Percentiles rank a stretch among this genome's conserved stretches.
These are phyloP conservation scores for Pilaira anomala DNA, from an alignment of 192 early-diverging fungal genomes.

Conservation along the genomic window DNA sequence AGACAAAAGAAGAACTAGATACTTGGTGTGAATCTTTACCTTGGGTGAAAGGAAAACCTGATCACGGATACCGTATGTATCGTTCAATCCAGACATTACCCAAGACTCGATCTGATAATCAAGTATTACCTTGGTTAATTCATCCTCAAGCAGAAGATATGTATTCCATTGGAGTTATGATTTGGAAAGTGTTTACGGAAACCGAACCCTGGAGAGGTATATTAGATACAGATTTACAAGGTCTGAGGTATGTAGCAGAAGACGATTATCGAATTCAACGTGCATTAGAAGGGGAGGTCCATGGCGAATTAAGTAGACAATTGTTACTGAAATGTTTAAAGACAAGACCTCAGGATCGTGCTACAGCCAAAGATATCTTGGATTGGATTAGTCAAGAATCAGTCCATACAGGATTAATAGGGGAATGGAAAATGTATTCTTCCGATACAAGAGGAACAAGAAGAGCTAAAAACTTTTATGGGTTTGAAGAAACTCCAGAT, in stretches of 20 bases:
- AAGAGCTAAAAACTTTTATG: slow-evolving; percentile 30
- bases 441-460: slow-evolving; percentile 28
- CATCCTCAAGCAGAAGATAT: slow-evolving; percentile 55
- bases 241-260: slow-evolving; percentile 46
- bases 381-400: slow-evolving; percentile 43
- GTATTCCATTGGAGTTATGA: slow-evolving; percentile 55
- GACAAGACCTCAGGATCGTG: slow-evolving; percentile 41
- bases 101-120: slow-evolving; percentile 46
- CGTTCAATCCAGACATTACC: slow-evolving; percentile 55
- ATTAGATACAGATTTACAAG: slow-evolving; percentile 56
- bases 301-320: slow-evolving; percentile 41
- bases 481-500: slow-evolving; percentile 26
- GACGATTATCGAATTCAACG: slow-evolving; percentile 47
- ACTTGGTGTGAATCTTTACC: slow-evolving; percentile 39
- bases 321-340: slow-evolving; percentile 47
- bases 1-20: slow-evolving; percentile 45
- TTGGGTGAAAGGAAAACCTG: slow-evolving; percentile 49
- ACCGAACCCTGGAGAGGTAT: slow-evolving; percentile 60
- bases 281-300: slow-evolving; percentile 44
- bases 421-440: slow-evolving; percentile 48
- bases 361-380: slow-evolving; percentile 41
- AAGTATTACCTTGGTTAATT: slow-evolving; percentile 37
- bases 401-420: slow-evolving; percentile 39
- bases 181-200: slow-evolving; percentile 58
- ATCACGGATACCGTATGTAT: slow-evolving; percentile 59